phyloP scores from a whole-genome alignment of 1,284 basidiomycete species.

The Mycosarcoma maydis region DNA sequence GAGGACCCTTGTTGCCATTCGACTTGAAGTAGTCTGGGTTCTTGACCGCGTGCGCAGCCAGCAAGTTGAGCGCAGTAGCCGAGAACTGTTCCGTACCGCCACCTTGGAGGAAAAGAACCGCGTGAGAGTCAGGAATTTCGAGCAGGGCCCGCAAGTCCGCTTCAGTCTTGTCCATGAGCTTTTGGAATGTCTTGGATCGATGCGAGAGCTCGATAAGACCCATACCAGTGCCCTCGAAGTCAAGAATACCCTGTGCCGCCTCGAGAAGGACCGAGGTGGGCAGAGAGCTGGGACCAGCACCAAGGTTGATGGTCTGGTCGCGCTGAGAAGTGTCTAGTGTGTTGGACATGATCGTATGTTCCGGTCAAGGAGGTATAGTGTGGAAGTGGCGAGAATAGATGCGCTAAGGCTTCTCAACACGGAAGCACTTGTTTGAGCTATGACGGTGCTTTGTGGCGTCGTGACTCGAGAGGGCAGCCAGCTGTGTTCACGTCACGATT shows the following conservation, averaged over 20 bases:
- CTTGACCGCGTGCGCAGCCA: conserved; percentile 56
- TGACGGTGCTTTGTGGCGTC: not conserved
- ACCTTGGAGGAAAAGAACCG: conserved; percentile 63
- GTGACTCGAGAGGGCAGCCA: not conserved
- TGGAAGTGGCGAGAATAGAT: too few relatives aligned
- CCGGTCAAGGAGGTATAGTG: too few relatives aligned
- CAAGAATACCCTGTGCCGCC: conserved; percentile 61
- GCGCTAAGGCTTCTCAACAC: too few relatives aligned
- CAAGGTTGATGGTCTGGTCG: conserved; percentile 63
- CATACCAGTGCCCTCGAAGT: conserved; percentile 62
- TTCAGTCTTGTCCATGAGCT: conserved; percentile 60
- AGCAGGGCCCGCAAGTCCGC: conserved; percentile 58
- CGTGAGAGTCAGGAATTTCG: conserved; percentile 57
- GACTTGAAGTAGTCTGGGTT: conserved; percentile 55
- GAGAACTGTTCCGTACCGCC: conserved; percentile 66
- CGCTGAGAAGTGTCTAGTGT: conserved; percentile 45
- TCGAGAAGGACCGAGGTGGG: conserved; percentile 63
- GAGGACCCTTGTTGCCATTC: conserved; percentile 49
- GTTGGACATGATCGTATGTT: conserved; percentile 19
- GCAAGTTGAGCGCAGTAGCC: conserved; percentile 63
- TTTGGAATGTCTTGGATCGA: conserved; percentile 61
- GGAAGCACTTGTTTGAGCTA: too few relatives aligned
- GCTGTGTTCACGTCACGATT: too few relatives aligned
- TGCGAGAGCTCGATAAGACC: conserved; percentile 66
- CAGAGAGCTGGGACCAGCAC: conserved; percentile 63